Evolutionary conservation across 768 basidiomycete genomes (phyloP).

Genomic region (Royoungia palumana): DNA sequence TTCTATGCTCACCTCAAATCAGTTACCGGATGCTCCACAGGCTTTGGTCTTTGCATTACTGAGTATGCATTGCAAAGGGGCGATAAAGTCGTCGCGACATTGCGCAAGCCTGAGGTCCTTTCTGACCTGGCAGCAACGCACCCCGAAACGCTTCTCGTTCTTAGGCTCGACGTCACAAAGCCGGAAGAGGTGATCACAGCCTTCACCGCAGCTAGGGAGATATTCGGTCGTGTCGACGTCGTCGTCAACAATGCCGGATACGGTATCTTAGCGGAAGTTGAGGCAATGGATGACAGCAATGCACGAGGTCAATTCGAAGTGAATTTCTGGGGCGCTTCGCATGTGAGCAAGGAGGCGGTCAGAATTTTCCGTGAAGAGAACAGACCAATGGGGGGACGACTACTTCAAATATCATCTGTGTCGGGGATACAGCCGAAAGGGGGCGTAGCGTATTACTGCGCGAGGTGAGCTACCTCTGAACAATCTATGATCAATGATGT

Average conservation of each 20-base stretch:
- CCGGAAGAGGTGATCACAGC: conserved; percentile 30
- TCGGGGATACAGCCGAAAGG: too few species aligned
- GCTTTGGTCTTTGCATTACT: conserved; percentile 36
- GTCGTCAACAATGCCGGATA: too few species aligned
- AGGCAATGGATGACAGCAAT: conserved; percentile 31
- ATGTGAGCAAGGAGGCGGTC: conserved; percentile 36
- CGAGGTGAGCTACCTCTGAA: too few species aligned
- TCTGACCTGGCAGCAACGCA: conserved; percentile 26
- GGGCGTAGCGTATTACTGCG: too few species aligned
- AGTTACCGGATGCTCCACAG: conserved; percentile 43
- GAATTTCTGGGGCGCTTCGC: conserved; percentile 43
- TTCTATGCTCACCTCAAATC: background rate
- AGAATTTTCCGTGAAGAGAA: conserved; percentile 24
- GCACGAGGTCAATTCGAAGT: conserved; percentile 40
- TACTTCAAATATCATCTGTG: too few species aligned
- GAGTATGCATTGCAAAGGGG: conserved; percentile 34
- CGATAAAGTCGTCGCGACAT: conserved; percentile 41
- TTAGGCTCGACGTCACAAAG: conserved; percentile 40
- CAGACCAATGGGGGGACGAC: too few species aligned
- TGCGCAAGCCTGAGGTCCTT: conserved; percentile 37
- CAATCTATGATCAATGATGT: too few species aligned
- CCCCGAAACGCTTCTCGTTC: conserved; percentile 31
- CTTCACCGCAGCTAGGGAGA: conserved; percentile 30
- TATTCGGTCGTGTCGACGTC: conserved; percentile 29
- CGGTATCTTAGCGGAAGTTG: conserved; percentile 31